A percentile compares a stretch with the other conserved stretches of the same genome.
Conservation (phyloP, 192 early-diverging fungal species). For the Mortierella hygrophila region DNA sequence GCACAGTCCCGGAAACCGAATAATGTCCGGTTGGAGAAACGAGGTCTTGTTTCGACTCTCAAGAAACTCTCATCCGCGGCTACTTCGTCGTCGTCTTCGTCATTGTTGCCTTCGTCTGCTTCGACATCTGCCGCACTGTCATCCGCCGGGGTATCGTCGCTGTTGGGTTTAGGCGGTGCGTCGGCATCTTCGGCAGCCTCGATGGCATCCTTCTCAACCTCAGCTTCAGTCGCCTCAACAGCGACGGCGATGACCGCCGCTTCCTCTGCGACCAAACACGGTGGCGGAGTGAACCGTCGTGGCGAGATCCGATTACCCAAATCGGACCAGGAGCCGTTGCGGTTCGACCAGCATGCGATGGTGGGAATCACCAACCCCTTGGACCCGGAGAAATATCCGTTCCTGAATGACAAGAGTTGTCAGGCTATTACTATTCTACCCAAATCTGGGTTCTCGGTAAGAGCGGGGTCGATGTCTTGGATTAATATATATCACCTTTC, state of each 20-base stretch:
- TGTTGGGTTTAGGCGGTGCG: neutral
- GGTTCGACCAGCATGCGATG: constrained; percentile 44
- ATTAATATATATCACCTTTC: neutral
- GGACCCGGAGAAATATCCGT: constrained; percentile 32
- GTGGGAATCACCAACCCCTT: constrained; percentile 19
- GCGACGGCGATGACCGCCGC: neutral
- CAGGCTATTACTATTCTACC: constrained; percentile 24
- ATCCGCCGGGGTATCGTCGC: neutral
- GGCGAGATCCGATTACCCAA: constrained; percentile 8
- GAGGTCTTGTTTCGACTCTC: neutral
- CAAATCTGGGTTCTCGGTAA: constrained; percentile 33
- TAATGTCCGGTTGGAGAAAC: neutral
- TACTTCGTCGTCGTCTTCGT: neutral
- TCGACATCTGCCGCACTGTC: neutral
- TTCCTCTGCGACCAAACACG: neutral
- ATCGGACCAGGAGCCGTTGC: constrained; percentile 22
- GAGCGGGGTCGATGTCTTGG: neutral
- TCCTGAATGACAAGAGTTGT: constrained; percentile 27
- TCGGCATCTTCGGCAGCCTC: neutral
- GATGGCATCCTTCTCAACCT: neutral
- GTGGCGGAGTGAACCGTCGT: neutral
- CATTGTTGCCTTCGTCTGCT: neutral
- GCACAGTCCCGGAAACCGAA: neutral
- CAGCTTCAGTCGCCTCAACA: neutral
- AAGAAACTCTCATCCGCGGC: constrained; percentile 1